phyloP scores from a whole-genome alignment of 306 rosid species.

The Ammopiptanthus mongolicus region DNA sequence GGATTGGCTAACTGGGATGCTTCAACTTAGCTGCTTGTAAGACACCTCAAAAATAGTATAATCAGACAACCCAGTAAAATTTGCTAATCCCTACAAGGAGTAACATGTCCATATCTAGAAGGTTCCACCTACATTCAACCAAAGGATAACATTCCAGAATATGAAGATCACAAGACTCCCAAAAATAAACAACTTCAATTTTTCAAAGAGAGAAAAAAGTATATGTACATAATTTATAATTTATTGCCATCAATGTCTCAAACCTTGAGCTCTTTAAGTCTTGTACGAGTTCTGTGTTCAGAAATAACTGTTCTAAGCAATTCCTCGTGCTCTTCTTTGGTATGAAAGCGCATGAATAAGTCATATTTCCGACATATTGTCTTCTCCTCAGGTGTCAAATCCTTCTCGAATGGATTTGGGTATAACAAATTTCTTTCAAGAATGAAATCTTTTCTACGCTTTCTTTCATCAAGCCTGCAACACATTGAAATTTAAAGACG shows the following conservation, averaged over 20 bases:
- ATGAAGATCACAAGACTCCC: neutral
- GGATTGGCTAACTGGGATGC: neutral
- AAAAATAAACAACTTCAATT: neutral
- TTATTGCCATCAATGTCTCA: conserved; percentile 23
- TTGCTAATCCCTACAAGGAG: neutral
- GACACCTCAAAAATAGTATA: neutral
- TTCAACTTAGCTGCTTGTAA: neutral
- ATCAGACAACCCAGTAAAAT: neutral
- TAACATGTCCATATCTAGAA: neutral
- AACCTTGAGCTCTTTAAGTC: conserved; percentile 89
- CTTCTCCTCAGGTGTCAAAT: conserved; percentile 71
- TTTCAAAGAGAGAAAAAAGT: neutral
- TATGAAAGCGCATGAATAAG: conserved; percentile 80
- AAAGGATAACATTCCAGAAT: conserved; percentile 9
- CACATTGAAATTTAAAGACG: conserved; percentile 10
- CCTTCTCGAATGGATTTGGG: conserved; percentile 77
- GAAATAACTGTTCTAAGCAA: conserved; percentile 52
- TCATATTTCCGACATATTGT: conserved; percentile 66
- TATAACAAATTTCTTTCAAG: conserved; percentile 73
- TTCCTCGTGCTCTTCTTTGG: conserved; percentile 84
- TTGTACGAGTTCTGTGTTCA: conserved; percentile 61
- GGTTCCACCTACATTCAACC: neutral
- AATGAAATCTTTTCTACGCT: conserved; percentile 84
- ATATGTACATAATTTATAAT: neutral
- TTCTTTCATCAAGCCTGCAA: conserved; percentile 93